phyloP scores from a whole-genome alignment of 139 green algal genomes.

The Chlamydomonas sp. region DNA sequence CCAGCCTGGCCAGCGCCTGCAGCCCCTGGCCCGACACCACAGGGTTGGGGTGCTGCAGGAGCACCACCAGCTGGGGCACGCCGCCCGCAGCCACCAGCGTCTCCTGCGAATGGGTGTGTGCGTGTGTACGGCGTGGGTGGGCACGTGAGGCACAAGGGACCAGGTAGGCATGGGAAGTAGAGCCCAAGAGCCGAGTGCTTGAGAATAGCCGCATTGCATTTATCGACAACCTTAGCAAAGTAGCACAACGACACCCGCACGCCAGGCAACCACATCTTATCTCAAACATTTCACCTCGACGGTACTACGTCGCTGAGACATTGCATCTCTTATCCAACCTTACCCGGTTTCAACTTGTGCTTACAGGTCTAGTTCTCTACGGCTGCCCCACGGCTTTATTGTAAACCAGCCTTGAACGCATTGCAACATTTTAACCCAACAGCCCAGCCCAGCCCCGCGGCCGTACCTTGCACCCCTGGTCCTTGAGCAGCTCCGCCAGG shows the following conservation, averaged over 20 bases:
- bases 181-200: no score
- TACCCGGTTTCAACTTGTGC: no score
- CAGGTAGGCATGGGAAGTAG: no score
- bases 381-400: background rate
- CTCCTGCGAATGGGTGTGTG: background rate
- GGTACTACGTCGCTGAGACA: no score
- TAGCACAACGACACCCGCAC: no score
- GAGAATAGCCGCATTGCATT: no score
- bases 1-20: slow-evolving; percentile 31
- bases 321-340: no score
- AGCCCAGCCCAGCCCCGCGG: background rate
- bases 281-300: no score
- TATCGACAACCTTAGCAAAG: no score
- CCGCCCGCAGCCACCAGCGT: slow-evolving; percentile 39
- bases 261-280: no score
- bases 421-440: background rate
- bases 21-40: slow-evolving; percentile 3
- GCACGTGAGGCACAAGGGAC: background rate
- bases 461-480: slow-evolving; percentile 23
- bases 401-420: background rate
- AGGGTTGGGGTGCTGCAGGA: slow-evolving; percentile 31
- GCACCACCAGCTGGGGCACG: slow-evolving; percentile 41
- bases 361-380: no score
- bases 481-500: slow-evolving; percentile 30
- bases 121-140: background rate